These are phyloP conservation scores for Suillus clintonianus DNA, from an alignment of 768 basidiomycete genomes.

Conservation along the genomic window DNA sequence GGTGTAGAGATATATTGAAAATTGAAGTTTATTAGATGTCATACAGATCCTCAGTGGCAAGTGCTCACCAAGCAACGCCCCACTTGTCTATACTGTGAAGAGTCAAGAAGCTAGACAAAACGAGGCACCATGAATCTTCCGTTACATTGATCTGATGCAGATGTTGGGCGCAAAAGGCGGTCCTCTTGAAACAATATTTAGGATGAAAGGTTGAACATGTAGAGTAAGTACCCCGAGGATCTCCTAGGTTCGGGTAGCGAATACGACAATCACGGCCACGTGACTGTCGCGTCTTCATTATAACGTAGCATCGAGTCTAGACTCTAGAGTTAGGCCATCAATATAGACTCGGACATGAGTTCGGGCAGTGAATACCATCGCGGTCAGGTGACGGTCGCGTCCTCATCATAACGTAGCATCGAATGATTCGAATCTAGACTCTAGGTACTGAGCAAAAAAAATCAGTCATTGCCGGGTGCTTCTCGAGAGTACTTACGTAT, in stretches of 20 bases:
- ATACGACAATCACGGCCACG: background rate
- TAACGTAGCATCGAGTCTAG: background rate
- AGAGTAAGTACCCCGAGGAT: background rate
- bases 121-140: background rate
- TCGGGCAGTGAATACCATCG: background rate
- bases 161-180: background rate
- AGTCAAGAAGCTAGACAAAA: background rate
- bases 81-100: background rate
- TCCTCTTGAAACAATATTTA: background rate
- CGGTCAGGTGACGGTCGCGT: background rate
- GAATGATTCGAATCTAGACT: too few species aligned
- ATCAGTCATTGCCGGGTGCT: background rate
- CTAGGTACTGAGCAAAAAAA: background rate
- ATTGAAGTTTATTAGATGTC: background rate
- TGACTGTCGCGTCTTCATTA: background rate
- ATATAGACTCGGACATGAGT: too few species aligned
- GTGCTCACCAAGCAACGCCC: background rate
- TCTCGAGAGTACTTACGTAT: background rate
- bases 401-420: background rate
- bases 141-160: background rate
- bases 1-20: background rate
- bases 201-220: background rate
- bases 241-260: background rate
- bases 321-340: background rate
- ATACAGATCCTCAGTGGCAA: background rate